A percentile compares a stretch with the other conserved stretches of the same genome.
phyloP scores from a whole-genome alignment of 129 eudicot species.

The Arctium lappa region DNA sequence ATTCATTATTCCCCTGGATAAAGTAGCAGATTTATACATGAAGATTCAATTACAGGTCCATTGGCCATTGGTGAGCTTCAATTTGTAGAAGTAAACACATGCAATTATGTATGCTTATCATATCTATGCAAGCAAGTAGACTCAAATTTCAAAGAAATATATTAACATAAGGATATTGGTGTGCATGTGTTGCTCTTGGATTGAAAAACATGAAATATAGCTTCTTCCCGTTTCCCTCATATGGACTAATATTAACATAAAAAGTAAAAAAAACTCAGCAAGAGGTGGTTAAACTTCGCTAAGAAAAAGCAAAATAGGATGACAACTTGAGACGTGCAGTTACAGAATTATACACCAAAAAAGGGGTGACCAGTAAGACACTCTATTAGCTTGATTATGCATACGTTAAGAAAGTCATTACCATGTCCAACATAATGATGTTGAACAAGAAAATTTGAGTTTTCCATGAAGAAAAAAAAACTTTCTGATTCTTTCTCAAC shows the following conservation, averaged over 20 bases:
- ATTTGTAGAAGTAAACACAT: neutral
- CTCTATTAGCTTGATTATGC: neutral
- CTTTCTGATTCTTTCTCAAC: conserved; percentile 5
- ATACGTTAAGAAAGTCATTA: neutral
- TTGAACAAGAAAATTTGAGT: neutral
- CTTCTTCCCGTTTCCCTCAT: neutral
- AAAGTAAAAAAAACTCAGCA: neutral
- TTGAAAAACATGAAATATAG: neutral
- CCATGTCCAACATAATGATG: conserved; percentile 1
- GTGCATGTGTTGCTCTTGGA: neutral
- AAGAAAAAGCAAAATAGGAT: neutral
- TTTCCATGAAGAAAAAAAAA: neutral
- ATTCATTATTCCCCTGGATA: neutral
- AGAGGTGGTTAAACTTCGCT: neutral
- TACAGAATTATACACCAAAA: neutral
- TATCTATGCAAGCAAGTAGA: neutral
- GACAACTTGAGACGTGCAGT: neutral
- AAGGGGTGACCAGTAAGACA: conserved; percentile 6
- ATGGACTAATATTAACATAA: neutral
- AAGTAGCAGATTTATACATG: neutral
- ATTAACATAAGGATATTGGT: neutral
- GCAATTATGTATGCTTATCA: neutral
- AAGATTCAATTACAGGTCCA: neutral
- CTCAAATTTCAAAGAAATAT: neutral
- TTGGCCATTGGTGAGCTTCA: neutral